phyloP scores from a whole-genome alignment of 2,329 filamentous ascomycete genomes.

The Exophiala dermatitidis region DNA sequence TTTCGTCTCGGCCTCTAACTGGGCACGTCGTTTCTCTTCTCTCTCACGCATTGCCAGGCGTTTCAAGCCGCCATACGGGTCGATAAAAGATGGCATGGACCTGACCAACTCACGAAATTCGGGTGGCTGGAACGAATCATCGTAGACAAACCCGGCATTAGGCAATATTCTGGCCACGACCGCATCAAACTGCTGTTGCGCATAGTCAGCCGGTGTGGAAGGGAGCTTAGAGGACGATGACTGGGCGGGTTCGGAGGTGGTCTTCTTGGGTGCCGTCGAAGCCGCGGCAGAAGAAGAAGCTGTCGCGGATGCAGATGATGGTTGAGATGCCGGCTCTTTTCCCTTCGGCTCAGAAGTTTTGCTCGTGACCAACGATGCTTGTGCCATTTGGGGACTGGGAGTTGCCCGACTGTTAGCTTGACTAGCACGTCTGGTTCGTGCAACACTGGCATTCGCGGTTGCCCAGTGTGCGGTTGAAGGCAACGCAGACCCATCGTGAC shows the following conservation, averaged over 20 bases:
- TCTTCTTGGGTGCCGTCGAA: constrained; percentile 9
- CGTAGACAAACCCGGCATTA: constrained; percentile 50
- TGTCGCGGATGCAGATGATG: constrained; percentile 1
- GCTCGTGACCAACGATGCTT: constrained; percentile 37
- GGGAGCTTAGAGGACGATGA: constrained; percentile 26
- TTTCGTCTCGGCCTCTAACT: constrained; percentile 50
- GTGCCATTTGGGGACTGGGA: constrained; percentile 64
- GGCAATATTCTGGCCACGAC: constrained; percentile 43
- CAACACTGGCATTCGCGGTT: constrained; percentile 55
- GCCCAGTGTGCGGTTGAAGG: constrained; percentile 95
- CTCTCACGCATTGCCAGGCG: constrained; percentile 69
- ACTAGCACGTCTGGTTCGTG: constrained; percentile 60
- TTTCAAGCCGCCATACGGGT: constrained; percentile 72
- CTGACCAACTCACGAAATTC: constrained; percentile 48
- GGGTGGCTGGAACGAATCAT: constrained; percentile 38
- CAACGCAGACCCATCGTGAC: constrained; percentile 78
- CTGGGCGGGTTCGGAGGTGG: constrained; percentile 27
- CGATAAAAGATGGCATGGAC: constrained; percentile 70
- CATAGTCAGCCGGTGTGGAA: constrained; percentile 23
- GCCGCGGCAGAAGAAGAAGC: too few species aligned
- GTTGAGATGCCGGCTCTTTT: constrained; percentile 26
- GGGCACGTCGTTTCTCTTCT: constrained; percentile 53
- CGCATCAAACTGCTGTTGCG: constrained; percentile 31
- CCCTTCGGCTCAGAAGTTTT: constrained; percentile 31
- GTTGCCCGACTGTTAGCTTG: constrained; percentile 73